Evolutionary conservation across 2,329 filamentous ascomycete genomes (phyloP).

Genomic region (Sclerotinia glacialis): DNA sequence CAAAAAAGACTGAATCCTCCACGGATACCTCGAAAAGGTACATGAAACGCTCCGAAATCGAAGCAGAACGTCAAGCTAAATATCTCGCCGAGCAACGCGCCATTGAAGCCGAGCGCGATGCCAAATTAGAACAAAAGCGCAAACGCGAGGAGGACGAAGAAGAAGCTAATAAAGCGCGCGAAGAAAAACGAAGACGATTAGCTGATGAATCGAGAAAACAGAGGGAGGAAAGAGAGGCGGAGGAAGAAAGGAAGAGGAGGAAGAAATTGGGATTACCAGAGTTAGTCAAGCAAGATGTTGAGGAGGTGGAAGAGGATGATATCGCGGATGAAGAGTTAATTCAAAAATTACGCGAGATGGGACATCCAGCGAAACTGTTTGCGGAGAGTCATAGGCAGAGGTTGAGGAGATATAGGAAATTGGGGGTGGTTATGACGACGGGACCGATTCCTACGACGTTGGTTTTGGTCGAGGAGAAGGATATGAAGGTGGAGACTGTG

Average conservation of each 20-base stretch:
- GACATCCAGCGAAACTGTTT: constrained; percentile 74
- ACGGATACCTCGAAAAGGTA: constrained; percentile 63
- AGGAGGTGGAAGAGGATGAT: constrained; percentile 55
- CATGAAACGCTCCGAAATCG: constrained; percentile 78
- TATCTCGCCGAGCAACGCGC: constrained; percentile 80
- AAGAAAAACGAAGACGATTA: constrained; percentile 77
- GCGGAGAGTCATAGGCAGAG: constrained; percentile 72
- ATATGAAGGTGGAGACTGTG: constrained; percentile 77
- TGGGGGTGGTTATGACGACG: constrained; percentile 59
- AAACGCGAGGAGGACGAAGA: constrained; percentile 85
- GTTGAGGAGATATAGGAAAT: constrained; percentile 66
- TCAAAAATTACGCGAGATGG: constrained; percentile 64
- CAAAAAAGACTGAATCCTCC: constrained; percentile 64
- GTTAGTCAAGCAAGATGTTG: constrained; percentile 52
- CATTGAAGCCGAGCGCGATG: constrained; percentile 67
- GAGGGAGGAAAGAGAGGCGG: constrained; percentile 69
- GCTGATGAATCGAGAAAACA: constrained; percentile 74
- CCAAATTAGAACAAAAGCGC: constrained; percentile 72
- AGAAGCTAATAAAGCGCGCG: constrained; percentile 63
- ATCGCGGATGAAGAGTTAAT: constrained; percentile 69
- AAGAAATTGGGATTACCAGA: constrained; percentile 80
- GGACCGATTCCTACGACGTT: constrained; percentile 87
- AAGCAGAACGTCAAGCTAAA: constrained; percentile 74
- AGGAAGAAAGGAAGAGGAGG: constrained; percentile 68
- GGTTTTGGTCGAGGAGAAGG: constrained; percentile 73